Conservation (phyloP, 176 grass and related monocot genomes). For the barley (Hordeum vulgare) region MorexV3_pseudomolecules_assembly NC_058522.1:578348469-578348968, state of each 20-base stretch:
- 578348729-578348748: too few relatives aligned
- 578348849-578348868: background rate
- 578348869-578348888: background rate
- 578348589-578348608: background rate
- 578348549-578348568: background rate
- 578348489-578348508: background rate
- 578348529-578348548: background rate
- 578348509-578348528: background rate
- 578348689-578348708: too few relatives aligned
- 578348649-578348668: background rate
- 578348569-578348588: background rate
- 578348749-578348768: too few relatives aligned
- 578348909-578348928: too few relatives aligned
- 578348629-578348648: background rate
- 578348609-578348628: background rate
- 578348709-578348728: too few relatives aligned
- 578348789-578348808: too few relatives aligned
- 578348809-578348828: too few relatives aligned
- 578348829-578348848: background rate
- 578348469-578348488: slow-evolving; percentile 17
- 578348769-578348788: too few relatives aligned
- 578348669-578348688: background rate
- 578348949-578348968: background rate
- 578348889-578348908: background rate
- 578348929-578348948: background rate